Evolutionary conservation across 2,329 filamentous ascomycete species (phyloP), one percentile per base, ranked within the genome.

Genomic region (Trichoderma gracile): DNA sequence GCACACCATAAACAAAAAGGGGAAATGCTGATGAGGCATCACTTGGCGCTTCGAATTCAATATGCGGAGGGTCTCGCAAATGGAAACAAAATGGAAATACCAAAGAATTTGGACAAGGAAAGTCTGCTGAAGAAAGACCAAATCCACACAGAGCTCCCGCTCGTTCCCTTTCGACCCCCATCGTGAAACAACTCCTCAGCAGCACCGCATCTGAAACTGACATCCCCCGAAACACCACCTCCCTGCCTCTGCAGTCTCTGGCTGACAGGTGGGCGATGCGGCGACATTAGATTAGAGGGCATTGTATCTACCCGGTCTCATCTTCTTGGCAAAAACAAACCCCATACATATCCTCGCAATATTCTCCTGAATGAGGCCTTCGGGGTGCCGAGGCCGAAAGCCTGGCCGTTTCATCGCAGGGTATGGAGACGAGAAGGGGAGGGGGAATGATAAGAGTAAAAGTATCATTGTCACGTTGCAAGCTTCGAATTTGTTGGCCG

Each of bases 131-230:
- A 30, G 30, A 43, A 33, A 19, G 38, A 40, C 8, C 19, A 3
- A 38, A n/a, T 53, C 30, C 10, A 27, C 60, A 38, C 43, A 56
- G 43, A 17, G n/a, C 19, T 10, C 33, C 33, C 12, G 3, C 12
- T 10, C 10, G 3, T 63, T 30, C 52, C 42, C 27, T 55, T 47
- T 63, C n/a, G 4, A 5, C 33, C 33, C 60, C 52, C 30, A 12
- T 27, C 43, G 45, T 63, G 60, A 63, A 63, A 63, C 60, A 38
- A 38, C 45, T 40, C 43, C 60, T 43, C 43, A 38, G 61, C 52
- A 56, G 53, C 27, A 19, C 15, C 23, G 30, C 17, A 19, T 64
- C 61, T 64, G 61, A 64, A 64, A 64, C 61, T 23, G 52, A 12
- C 52, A 17, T 30, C 43, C 40, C 17, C 30, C 52, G 54, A 64